phyloP scores from a whole-genome alignment of 305 asterid genomes.

The Galium porrigens region DNA sequence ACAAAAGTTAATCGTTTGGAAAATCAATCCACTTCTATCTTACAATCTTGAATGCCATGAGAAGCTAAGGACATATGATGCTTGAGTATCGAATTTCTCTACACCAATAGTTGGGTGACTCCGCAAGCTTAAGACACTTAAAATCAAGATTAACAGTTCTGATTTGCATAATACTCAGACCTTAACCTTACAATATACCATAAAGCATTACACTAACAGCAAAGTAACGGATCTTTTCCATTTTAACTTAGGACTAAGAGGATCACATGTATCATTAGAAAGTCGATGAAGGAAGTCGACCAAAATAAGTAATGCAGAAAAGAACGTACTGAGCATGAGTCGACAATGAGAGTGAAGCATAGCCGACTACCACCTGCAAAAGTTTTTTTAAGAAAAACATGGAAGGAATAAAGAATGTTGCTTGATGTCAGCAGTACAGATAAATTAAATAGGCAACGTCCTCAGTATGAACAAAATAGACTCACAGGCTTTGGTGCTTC shows the following conservation, averaged over 20 bases:
- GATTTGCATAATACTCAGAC: not conserved
- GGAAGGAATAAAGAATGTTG: not conserved
- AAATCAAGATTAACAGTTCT: not conserved
- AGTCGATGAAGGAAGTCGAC: not conserved
- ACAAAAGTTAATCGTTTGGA: not conserved
- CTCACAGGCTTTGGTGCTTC: conserved; percentile 97
- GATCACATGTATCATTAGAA: conserved; percentile 1
- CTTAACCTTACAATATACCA: not conserved
- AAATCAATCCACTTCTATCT: not conserved
- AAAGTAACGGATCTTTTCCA: not conserved
- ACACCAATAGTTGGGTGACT: not conserved
- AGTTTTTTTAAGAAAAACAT: conserved; percentile 20
- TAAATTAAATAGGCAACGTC: conserved; percentile 12
- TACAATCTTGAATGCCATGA: not conserved
- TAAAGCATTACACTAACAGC: not conserved
- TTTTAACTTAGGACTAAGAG: not conserved
- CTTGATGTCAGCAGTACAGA: conserved; percentile 6
- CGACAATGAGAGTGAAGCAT: conserved; percentile 80
- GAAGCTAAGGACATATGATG: not conserved
- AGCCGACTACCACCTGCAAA: conserved; percentile 86
- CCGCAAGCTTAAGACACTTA: not conserved
- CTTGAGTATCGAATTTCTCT: not conserved
- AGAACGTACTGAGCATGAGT: conserved; percentile 77
- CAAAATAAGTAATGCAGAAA: conserved; percentile 12
- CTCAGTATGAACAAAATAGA: conserved; percentile 20